Conservation (phyloP, 305 asterid species). For the Fraxinus latifolia region DNA sequence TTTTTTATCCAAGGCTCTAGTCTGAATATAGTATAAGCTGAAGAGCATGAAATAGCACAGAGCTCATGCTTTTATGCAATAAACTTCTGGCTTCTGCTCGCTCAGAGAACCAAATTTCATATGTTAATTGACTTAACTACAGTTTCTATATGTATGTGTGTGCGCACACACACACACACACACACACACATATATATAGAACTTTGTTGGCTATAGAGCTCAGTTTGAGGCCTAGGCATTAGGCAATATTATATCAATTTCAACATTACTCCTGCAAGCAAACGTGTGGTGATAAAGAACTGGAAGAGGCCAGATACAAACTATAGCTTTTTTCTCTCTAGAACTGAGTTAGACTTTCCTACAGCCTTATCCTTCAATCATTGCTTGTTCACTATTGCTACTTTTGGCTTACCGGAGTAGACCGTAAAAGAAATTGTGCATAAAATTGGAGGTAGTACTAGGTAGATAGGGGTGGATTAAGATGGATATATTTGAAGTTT, state of each 20-base stretch:
- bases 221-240: background rate
- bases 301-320: background rate
- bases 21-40: background rate
- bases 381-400: background rate
- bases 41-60: background rate
- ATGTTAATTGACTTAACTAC: background rate
- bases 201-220: background rate
- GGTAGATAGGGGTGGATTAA: background rate
- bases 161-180: no score
- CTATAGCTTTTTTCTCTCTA: background rate
- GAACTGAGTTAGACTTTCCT: background rate
- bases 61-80: slow-evolving; percentile 1
- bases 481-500: background rate
- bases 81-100: background rate
- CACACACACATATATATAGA: background rate
- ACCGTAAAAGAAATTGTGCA: background rate
- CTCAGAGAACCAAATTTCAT: background rate
- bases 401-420: background rate
- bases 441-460: background rate
- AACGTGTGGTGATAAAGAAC: background rate
- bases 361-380: background rate
- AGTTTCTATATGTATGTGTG: background rate
- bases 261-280: background rate
- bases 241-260: background rate
- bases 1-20: background rate